A percentile compares a stretch with the other conserved stretches of the same genome.
Evolutionary conservation across 2,329 filamentous ascomycete genomes (phyloP).

Genomic region (Beauveria pseudobassiana): DNA sequence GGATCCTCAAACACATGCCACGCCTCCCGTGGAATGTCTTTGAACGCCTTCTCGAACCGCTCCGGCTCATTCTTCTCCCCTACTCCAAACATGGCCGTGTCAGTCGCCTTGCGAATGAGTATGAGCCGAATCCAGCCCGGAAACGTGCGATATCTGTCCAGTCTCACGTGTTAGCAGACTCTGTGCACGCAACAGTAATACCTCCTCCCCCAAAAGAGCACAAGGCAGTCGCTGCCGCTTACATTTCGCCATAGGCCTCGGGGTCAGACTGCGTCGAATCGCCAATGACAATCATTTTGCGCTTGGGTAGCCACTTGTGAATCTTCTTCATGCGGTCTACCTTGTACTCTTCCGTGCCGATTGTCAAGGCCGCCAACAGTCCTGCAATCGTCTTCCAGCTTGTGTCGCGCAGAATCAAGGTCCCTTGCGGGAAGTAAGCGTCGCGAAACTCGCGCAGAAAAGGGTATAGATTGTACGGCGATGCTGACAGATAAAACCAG

Average conservation of each 20-base stretch:
- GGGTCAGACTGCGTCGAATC: conserved; percentile 91
- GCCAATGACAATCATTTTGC: conserved; percentile 77
- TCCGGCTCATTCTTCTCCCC: conserved; percentile 64
- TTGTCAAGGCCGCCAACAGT: conserved; percentile 69
- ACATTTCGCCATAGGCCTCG: conserved; percentile 80
- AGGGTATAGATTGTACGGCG: conserved; percentile 88
- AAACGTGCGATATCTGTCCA: conserved; percentile 48
- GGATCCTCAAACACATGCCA: conserved; percentile 84
- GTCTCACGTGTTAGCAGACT: conserved; percentile 12
- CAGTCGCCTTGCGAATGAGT: conserved; percentile 75
- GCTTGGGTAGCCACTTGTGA: conserved; percentile 66
- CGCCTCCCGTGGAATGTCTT: conserved; percentile 56
- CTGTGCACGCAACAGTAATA: too few species aligned
- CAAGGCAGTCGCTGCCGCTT: conserved; percentile 23
- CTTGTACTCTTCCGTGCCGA: conserved; percentile 82
- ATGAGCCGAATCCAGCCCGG: conserved; percentile 77
- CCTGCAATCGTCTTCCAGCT: conserved; percentile 80
- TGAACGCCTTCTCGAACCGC: conserved; percentile 78
- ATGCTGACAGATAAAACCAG: conserved; percentile 91
- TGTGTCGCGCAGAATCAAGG: conserved; percentile 75
- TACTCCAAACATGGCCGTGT: conserved; percentile 62
- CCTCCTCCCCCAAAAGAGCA: not conserved
- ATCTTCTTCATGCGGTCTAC: conserved; percentile 71
- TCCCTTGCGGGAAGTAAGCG: conserved; percentile 65
- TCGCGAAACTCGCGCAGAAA: conserved; percentile 72